Evolutionary conservation across 2,329 filamentous ascomycete genomes (phyloP).

Genomic region (Pleurostoma richardsiae): DNA sequence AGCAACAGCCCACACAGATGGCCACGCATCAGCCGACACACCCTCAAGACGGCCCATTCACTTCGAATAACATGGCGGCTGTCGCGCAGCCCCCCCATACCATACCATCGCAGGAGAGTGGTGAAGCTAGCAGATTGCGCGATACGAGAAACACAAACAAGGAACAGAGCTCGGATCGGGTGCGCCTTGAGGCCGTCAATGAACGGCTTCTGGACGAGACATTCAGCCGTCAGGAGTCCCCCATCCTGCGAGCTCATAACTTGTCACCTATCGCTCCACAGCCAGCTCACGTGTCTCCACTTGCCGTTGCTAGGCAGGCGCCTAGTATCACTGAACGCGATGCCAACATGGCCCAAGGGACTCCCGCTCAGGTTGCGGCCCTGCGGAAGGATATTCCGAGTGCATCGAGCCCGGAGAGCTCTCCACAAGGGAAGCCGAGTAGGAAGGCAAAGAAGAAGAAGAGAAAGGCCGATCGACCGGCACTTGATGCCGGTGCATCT

Average conservation of each 20-base stretch:
- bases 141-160: conserved; percentile 31
- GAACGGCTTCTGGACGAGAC: conserved; percentile 30
- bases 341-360: conserved; percentile 26
- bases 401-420: conserved; percentile 55
- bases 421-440: conserved; percentile 47
- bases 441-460: conserved; percentile 45
- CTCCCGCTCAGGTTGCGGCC: conserved; percentile 50
- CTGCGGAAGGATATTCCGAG: conserved; percentile 44
- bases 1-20: conserved; percentile 1
- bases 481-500: conserved; percentile 37
- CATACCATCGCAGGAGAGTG: conserved; percentile 32
- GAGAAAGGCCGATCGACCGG: conserved; percentile 45
- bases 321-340: conserved; percentile 21
- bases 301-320: conserved; percentile 39
- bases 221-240: conserved; percentile 43
- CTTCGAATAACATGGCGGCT: background rate
- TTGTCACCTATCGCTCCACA: conserved; percentile 70
- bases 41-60: background rate
- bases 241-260: conserved; percentile 68
- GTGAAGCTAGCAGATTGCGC: conserved; percentile 34
- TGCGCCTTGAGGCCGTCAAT: conserved; percentile 21
- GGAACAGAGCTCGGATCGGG: conserved; percentile 16
- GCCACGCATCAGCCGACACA: background rate
- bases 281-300: conserved; percentile 62
- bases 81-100: background rate